Evolutionary conservation across 169 alveolate genomes (phyloP).

Genomic region (Prorocentrum cordatum): DNA sequence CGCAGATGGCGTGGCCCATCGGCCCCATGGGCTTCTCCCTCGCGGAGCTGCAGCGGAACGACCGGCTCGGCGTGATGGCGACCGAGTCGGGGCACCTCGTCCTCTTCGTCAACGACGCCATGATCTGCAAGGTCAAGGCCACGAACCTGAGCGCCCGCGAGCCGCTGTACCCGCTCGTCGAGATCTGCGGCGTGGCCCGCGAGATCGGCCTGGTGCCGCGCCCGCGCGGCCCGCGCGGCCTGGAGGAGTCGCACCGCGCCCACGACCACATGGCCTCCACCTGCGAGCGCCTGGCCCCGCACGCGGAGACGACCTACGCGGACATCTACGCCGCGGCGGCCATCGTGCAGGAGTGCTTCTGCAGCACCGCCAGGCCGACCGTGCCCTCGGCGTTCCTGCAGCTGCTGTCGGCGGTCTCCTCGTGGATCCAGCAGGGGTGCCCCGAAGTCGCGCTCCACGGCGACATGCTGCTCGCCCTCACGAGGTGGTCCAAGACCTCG

Average conservation of each 20-base stretch:
- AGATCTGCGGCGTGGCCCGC: constrained; percentile 16
- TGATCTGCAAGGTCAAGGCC: background rate
- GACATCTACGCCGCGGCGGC: constrained; percentile 35
- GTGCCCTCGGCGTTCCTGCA: constrained; percentile 1
- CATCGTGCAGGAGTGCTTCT: constrained; percentile 9
- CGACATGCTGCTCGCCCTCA: constrained; percentile 25
- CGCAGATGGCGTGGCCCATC: constrained; percentile 11
- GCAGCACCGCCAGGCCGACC: background rate
- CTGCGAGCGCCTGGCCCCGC: constrained; percentile 5
- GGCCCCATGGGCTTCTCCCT: constrained; percentile 38
- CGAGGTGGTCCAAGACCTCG: background rate
- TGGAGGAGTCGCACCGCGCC: constrained; percentile 2
- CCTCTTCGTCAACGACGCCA: constrained; percentile 2
- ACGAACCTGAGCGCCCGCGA: background rate
- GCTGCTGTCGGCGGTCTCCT: constrained; percentile 5
- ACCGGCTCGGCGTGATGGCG: constrained; percentile 7
- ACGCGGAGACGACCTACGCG: background rate
- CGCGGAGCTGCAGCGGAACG: constrained; percentile 29
- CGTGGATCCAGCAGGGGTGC: constrained; percentile 38
- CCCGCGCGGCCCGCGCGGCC: constrained; percentile 37
- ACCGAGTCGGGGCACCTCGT: background rate
- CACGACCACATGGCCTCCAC: background rate
- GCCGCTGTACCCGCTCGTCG: constrained; percentile 24
- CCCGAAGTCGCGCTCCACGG: constrained; percentile 11
- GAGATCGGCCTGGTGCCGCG: background rate